Evolutionary conservation across 148 eudicot species (phyloP).

Genomic region (Silene latifolia): DNA sequence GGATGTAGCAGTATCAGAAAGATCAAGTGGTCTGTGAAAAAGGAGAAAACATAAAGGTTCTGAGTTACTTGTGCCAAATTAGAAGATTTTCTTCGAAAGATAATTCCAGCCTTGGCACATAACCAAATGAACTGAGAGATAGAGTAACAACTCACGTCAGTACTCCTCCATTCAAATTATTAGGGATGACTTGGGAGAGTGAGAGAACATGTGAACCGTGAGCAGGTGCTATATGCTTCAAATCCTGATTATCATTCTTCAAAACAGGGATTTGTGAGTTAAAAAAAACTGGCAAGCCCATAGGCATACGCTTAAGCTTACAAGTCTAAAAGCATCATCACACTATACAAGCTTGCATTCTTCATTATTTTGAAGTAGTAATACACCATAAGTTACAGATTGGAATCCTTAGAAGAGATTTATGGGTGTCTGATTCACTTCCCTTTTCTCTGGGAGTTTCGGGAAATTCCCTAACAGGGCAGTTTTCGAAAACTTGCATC

Average conservation of each 20-base stretch:
- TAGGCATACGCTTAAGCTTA: not conserved
- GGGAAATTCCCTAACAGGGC: too few relatives aligned
- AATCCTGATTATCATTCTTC: conserved; percentile 55
- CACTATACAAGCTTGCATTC: not conserved
- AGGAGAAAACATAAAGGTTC: not conserved
- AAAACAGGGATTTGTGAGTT: conserved; percentile 12
- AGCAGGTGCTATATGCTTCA: conserved; percentile 53
- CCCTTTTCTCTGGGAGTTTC: too few relatives aligned
- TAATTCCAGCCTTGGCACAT: too few relatives aligned
- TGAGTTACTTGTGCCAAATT: too few relatives aligned
- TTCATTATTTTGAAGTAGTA: too few relatives aligned
- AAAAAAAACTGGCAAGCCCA: not conserved
- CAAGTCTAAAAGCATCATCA: not conserved
- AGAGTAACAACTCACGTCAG: conserved; percentile 62
- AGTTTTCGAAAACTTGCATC: too few relatives aligned
- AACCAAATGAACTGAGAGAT: not conserved
- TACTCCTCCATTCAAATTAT: conserved; percentile 66
- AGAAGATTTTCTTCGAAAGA: not conserved
- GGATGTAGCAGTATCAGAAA: conserved; percentile 57
- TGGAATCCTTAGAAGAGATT: too few relatives aligned
- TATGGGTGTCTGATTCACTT: too few relatives aligned
- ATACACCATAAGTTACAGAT: not conserved
- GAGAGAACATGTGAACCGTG: conserved; percentile 69
- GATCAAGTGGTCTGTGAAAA: conserved; percentile 76
- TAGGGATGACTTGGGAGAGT: conserved; percentile 73